Evolutionary conservation across 2,329 filamentous ascomycete species (phyloP).

Genomic region (Metarhizium humberi): DNA sequence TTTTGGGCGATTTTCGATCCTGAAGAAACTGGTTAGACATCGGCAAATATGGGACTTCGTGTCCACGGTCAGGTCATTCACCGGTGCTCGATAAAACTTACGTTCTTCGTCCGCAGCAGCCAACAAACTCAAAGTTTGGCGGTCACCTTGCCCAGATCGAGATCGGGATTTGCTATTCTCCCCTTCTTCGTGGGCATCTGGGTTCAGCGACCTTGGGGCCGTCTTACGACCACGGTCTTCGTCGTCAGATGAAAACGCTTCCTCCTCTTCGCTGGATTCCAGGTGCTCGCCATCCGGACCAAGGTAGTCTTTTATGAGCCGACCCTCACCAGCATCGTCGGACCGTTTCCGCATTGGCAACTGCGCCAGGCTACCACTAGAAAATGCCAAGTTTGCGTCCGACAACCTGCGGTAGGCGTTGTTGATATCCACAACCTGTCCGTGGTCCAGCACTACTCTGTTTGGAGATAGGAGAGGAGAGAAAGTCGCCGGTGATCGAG

Average conservation of each 20-base stretch:
- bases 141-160: constrained; percentile 25
- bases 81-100: constrained; percentile 31
- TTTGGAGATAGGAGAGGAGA: constrained; percentile 18
- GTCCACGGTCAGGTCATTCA: not conserved
- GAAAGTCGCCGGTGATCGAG: constrained; percentile 25
- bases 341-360: constrained; percentile 47
- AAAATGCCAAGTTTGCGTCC: constrained; percentile 57
- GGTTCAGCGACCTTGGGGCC: constrained; percentile 36
- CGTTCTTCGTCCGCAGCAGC: constrained; percentile 73
- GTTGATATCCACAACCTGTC: constrained; percentile 55
- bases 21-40: constrained; percentile 14
- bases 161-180: constrained; percentile 22
- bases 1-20: constrained; percentile 44
- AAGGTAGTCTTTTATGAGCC: constrained; percentile 60
- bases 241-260: constrained; percentile 53
- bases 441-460: constrained; percentile 47
- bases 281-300: constrained; percentile 57
- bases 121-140: constrained; percentile 51
- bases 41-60: not conserved
- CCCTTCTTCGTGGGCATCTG: constrained; percentile 25
- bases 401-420: constrained; percentile 63
- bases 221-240: constrained; percentile 56
- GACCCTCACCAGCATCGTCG: constrained; percentile 35
- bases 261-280: constrained; percentile 65
- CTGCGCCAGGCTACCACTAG: constrained; percentile 52